Conservation (phyloP, 441 rosid genomes). For the Raphanus hybrid region DNA sequence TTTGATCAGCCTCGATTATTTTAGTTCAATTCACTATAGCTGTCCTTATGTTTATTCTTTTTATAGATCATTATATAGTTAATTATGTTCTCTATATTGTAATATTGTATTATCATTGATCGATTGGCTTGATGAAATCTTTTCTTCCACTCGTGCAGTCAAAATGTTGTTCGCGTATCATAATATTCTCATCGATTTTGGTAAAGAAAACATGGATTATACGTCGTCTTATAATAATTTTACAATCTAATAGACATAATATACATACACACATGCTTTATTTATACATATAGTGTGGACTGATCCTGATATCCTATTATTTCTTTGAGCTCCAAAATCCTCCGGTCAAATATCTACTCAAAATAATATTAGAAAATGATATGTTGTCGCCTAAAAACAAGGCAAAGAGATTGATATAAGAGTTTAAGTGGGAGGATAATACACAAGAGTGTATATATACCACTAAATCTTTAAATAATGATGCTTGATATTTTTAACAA, state of each 20-base stretch:
- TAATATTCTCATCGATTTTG: conserved; percentile 31
- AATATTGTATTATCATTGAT: conserved; percentile 33
- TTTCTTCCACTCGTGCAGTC: conserved; percentile 60
- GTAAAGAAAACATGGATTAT: conserved; percentile 14
- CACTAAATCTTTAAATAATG: conserved; percentile 25
- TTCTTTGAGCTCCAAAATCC: conserved; percentile 15
- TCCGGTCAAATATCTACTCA: conserved; percentile 36
- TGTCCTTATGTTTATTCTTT: conserved; percentile 12
- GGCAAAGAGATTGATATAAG: conserved; percentile 38
- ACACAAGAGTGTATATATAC: not conserved
- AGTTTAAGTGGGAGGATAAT: conserved; percentile 33
- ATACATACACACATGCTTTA: conserved; percentile 13
- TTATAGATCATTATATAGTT: conserved; percentile 20
- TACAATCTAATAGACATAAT: not conserved
- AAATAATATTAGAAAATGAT: conserved; percentile 24
- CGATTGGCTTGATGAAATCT: conserved; percentile 32
- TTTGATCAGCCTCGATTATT: conserved; percentile 22
- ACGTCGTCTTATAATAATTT: not conserved
- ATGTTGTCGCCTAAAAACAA: conserved; percentile 39
- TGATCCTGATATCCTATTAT: conserved; percentile 22
- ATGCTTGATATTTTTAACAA: conserved; percentile 9
- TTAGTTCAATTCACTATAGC: conserved; percentile 14
- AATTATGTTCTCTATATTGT: not conserved
- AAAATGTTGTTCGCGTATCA: conserved; percentile 35
- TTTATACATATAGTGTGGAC: conserved; percentile 10